Evolutionary conservation across 441 rosid species (phyloP), one percentile per base, ranked within the genome.

Genomic region (Rhodomyrtus psidioides): DNA sequence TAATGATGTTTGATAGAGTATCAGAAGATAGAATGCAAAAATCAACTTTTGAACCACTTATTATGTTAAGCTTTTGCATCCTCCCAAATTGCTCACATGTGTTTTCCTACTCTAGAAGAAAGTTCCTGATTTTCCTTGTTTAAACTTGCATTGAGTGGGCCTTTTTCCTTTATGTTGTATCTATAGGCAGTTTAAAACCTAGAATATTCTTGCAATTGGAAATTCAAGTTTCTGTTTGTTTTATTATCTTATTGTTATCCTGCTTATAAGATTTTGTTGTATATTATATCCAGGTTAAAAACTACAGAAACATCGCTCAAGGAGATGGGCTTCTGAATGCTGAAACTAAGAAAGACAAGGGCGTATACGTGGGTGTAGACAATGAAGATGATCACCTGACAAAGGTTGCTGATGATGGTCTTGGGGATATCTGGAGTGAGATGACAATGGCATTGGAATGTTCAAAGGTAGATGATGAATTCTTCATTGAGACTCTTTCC

Each of bases 351-450:
- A 91, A 86, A 87, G 95, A 91, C 59, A 91, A 90, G 87, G 99
- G 99, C 84, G 89, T 89, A 28, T 96, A 94, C 60, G 87, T 97
- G 79, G 98, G 98, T 53, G 93, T 90, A 24, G 95, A 90, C 46
- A 93, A 94, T 12, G 90, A 88, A 62, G 89, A 83, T n/a, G 88
- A 91, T 88, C 49, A 75, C 84, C 88, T 70, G 59, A 85, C 85
- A 6, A 91, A 87, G 89, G 83, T 83, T 79, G 90, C 86, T 87
- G 98, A 96, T 87, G 98, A 94, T 81, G 98, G 95, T 82, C 91
- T 96, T 85, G 94, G 94, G 82, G 94, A 94, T 90, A 94, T 97
- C 81, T 97, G 99, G 99, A 92, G 90, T 79, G 96, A 94, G 89
- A 95, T 96, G 99, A 89, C 93, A 82, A 86, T 92, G 89, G 93